phyloP scores from a whole-genome alignment of 345 rosid genomes.

The Diplotaxis tenuifolia region DNA sequence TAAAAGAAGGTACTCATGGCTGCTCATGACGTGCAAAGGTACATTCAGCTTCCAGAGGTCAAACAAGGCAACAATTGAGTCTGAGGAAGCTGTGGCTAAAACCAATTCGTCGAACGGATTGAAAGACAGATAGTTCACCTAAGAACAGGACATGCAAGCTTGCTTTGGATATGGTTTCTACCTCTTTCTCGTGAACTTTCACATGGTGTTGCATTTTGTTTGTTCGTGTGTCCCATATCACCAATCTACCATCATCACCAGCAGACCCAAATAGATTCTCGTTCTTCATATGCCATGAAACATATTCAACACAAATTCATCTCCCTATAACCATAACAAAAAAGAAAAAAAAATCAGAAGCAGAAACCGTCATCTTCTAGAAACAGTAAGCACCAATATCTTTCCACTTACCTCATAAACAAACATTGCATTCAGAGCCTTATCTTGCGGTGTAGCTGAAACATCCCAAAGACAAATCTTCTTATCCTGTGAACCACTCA shows the following conservation, averaged over 20 bases:
- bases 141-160: too few species aligned
- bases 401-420: slow-evolving; percentile 60
- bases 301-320: slow-evolving; percentile 77
- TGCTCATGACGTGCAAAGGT: slow-evolving; percentile 69
- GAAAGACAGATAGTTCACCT: slow-evolving; percentile 87
- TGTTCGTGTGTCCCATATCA: slow-evolving; percentile 86
- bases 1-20: slow-evolving; percentile 57
- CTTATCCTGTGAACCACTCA: slow-evolving; percentile 86
- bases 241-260: slow-evolving; percentile 77
- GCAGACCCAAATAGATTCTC: slow-evolving; percentile 84
- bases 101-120: slow-evolving; percentile 84
- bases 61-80: slow-evolving; percentile 72
- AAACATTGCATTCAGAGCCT: slow-evolving; percentile 60
- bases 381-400: not conserved
- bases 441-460: slow-evolving; percentile 52
- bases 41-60: slow-evolving; percentile 70
- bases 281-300: slow-evolving; percentile 85
- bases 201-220: slow-evolving; percentile 59
- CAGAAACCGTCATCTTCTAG: not conserved
- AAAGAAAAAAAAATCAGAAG: slow-evolving; percentile 6
- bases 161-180: too few species aligned
- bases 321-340: slow-evolving; percentile 53
- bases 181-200: slow-evolving; percentile 91
- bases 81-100: slow-evolving; percentile 91
- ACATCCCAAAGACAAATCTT: slow-evolving; percentile 92